A percentile compares a stretch with the other conserved stretches of the same genome.
phyloP scores from a whole-genome alignment of 345 rosid species.

The Odontarrhena argentea region DNA sequence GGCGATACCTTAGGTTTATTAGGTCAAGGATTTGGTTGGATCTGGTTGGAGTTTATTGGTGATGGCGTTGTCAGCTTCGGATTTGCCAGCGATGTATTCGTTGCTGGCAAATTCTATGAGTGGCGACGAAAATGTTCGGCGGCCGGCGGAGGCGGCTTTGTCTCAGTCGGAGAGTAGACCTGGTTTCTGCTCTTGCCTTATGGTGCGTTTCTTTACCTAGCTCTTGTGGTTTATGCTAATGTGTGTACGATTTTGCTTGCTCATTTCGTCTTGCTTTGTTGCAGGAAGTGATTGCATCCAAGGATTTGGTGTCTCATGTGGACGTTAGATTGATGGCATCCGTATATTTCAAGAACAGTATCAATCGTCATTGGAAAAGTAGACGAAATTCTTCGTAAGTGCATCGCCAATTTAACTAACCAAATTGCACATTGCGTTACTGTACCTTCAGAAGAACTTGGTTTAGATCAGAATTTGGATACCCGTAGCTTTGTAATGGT shows the following conservation, averaged over 20 bases:
- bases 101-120: conserved; percentile 88
- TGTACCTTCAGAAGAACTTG: conserved; percentile 5
- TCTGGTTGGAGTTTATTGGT: conserved; percentile 24
- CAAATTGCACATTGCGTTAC: not conserved
- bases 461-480: not conserved
- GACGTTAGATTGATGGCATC: conserved; percentile 94
- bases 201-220: conserved; percentile 57
- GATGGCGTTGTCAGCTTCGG: conserved; percentile 93
- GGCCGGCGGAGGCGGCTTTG: conserved; percentile 90
- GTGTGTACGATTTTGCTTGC: conserved; percentile 23
- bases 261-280: conserved; percentile 34
- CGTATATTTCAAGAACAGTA: conserved; percentile 88
- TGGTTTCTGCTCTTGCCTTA: conserved; percentile 92
- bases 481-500: not conserved
- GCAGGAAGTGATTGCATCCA: conserved; percentile 90
- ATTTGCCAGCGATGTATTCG: conserved; percentile 78
- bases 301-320: conserved; percentile 82
- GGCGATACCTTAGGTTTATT: conserved; percentile 12
- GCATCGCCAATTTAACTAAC: not conserved
- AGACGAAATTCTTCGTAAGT: conserved; percentile 78
- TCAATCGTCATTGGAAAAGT: conserved; percentile 85
- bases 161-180: conserved; percentile 85
- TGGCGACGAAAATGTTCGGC: conserved; percentile 72
- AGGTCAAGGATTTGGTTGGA: conserved; percentile 39
- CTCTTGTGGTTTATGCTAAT: conserved; percentile 34